Evolutionary conservation across 768 basidiomycete species (phyloP).

Genomic region (Tulasnella sp.): DNA sequence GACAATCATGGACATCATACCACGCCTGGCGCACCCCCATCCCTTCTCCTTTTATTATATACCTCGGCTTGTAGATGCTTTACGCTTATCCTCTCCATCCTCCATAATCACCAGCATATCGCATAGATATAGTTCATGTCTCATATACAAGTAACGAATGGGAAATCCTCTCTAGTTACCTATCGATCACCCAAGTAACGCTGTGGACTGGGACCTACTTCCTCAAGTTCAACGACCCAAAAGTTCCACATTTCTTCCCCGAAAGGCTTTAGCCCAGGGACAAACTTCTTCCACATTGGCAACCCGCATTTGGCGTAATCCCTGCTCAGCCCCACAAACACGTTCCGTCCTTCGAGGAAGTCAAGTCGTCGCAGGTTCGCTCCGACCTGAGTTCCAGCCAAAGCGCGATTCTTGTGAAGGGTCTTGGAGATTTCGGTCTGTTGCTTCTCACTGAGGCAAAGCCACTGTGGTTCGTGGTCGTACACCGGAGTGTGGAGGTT

Average conservation of each 20-base stretch:
- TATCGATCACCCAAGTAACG: conserved; percentile 3
- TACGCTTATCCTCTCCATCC: not conserved
- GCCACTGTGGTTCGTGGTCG: conserved; percentile 1
- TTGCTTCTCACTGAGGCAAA: not conserved
- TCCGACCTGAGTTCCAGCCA: not conserved
- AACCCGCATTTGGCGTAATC: not conserved
- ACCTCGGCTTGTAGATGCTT: not conserved
- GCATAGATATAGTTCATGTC: not conserved
- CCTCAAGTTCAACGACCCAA: not conserved
- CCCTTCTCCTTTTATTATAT: not conserved
- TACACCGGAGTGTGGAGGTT: not conserved
- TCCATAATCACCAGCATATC: not conserved
- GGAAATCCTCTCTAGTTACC: not conserved
- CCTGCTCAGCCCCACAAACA: not conserved
- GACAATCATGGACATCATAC: not conserved
- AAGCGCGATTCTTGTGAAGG: not conserved
- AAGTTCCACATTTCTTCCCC: conserved; percentile 5
- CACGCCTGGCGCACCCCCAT: too few species aligned
- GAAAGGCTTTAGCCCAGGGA: not conserved
- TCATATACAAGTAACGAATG: not conserved
- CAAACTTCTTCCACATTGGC: not conserved
- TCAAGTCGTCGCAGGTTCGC: not conserved
- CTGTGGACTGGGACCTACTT: not conserved
- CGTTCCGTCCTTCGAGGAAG: conserved; percentile 5
- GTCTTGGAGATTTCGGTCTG: not conserved